Evolutionary conservation across 164 flowering plant species (phyloP).

Genomic region (Protea cynaroides): DNA sequence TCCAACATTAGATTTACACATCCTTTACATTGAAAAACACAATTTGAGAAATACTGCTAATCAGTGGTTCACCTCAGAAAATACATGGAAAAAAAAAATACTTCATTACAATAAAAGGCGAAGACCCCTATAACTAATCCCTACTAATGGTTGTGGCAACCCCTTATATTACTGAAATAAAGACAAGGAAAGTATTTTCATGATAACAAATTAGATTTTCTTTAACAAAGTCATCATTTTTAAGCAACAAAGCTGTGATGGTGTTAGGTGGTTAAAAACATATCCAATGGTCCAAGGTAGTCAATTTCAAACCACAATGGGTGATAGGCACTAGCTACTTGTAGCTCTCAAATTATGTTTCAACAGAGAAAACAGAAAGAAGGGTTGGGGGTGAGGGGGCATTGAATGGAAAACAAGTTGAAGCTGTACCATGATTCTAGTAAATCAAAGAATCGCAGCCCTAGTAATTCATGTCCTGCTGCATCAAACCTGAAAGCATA

Average conservation of each 20-base stretch:
- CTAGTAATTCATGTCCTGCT: conserved; percentile 25
- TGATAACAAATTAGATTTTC: neutral
- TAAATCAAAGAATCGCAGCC: conserved; percentile 26
- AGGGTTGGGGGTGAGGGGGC: neutral
- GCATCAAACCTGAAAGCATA: conserved; percentile 28
- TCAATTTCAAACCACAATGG: neutral
- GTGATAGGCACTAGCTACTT: neutral
- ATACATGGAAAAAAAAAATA: no score
- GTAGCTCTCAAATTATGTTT: neutral
- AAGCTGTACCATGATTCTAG: conserved; percentile 23
- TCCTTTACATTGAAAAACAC: no score
- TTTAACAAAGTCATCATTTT: neutral
- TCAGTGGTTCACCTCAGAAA: no score
- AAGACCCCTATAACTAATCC: neutral
- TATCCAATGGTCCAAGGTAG: neutral
- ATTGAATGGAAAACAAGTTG: neutral
- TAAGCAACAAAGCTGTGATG: neutral
- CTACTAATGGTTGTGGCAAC: neutral
- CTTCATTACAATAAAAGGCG: neutral
- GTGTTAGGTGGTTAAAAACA: neutral
- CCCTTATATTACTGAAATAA: neutral
- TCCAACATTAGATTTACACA: no score
- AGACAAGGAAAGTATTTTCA: neutral
- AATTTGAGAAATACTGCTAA: no score
- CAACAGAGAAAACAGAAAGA: no score